Conservation (phyloP, 345 rosid species). For the Brassica cretica region DNA sequence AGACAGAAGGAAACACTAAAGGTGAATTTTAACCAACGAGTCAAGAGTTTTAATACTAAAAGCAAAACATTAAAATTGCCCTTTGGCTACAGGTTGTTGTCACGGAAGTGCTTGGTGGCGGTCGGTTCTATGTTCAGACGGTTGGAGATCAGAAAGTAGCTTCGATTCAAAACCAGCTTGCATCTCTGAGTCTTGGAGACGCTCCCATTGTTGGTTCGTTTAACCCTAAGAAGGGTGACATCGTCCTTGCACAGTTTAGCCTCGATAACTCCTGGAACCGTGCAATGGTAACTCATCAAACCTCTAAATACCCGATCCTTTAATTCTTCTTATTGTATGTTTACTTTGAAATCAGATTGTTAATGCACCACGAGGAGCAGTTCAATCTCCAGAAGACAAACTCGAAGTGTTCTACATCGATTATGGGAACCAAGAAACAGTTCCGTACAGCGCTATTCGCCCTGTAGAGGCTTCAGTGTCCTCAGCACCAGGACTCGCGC, state of each 20-base stretch:
- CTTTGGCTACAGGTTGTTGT: conserved; percentile 67
- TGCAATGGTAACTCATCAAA: conserved; percentile 69
- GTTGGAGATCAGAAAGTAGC: conserved; percentile 79
- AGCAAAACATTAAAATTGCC: neutral
- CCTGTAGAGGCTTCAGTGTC: conserved; percentile 79
- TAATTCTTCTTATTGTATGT: neutral
- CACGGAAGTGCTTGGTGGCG: conserved; percentile 91
- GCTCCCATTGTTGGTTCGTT: conserved; percentile 85
- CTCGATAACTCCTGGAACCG: conserved; percentile 98
- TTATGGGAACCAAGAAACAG: conserved; percentile 91
- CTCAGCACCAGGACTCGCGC: conserved; percentile 74
- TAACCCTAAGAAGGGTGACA: conserved; percentile 85
- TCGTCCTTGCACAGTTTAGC: conserved; percentile 93
- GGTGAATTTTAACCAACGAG: conserved; percentile 41
- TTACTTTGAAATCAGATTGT: conserved; percentile 58
- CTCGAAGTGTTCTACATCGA: conserved; percentile 96
- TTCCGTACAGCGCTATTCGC: conserved; percentile 66
- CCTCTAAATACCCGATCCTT: neutral
- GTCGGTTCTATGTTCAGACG: conserved; percentile 81
- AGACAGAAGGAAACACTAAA: conserved; percentile 87
- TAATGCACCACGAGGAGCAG: conserved; percentile 73
- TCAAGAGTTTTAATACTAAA: conserved; percentile 9
- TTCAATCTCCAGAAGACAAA: conserved; percentile 65
- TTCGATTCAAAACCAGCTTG: conserved; percentile 79
- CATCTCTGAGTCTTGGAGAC: conserved; percentile 66